Percentiles rank a stretch among this genome's conserved stretches.
Evolutionary conservation across 768 basidiomycete species (phyloP).

Genomic region (Hygrocybe punicea): DNA sequence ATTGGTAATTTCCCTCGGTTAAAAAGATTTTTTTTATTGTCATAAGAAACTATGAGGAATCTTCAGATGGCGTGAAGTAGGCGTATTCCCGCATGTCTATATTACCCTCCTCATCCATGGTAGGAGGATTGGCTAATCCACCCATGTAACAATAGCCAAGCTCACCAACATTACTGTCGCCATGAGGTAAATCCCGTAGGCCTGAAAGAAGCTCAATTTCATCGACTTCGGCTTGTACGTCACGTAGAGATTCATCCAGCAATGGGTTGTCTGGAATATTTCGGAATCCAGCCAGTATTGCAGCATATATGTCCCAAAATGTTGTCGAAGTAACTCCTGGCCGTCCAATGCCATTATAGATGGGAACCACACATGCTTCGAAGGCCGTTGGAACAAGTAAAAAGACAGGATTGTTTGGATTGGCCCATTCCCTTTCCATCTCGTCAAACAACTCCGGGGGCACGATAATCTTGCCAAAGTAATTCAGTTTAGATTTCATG

Average conservation of each 20-base stretch:
- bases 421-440: constrained; percentile 28
- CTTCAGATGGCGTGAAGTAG: neutral
- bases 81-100: neutral
- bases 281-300: neutral
- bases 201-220: neutral
- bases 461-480: constrained; percentile 29
- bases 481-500: no score
- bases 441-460: constrained; percentile 13
- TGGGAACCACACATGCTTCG: constrained; percentile 8
- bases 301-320: constrained; percentile 21
- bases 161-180: neutral
- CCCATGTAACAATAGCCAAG: neutral
- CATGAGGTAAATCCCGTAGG: neutral
- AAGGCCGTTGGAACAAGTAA: constrained; percentile 35
- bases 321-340: constrained; percentile 20
- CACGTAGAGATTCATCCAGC: neutral
- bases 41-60: neutral
- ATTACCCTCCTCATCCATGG: neutral
- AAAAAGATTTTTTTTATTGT: no score
- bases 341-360: constrained; percentile 22
- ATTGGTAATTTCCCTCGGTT: no score
- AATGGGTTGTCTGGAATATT: neutral
- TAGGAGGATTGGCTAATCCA: neutral
- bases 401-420: constrained; percentile 33
- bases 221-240: neutral